Base-by-base conservation (phyloP, 2,329 filamentous ascomycete genomes). In the Microcera coccophila region DNA sequence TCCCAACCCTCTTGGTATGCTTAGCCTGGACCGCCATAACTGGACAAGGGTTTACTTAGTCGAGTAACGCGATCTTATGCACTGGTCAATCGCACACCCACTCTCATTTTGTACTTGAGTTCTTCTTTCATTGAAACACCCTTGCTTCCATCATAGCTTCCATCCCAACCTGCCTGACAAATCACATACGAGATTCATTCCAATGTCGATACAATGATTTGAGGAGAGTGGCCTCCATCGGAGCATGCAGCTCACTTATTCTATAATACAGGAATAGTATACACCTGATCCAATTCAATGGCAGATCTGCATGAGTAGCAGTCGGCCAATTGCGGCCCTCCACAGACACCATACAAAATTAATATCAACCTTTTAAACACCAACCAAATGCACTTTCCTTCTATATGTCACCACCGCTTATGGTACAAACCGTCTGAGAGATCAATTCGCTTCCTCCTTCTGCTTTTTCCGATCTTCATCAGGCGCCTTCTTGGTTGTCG, bases 331-430 rank as follows among this genome's bases (percentile, higher is more conserved):
- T 42, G 39, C 45, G 38, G 46, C 41, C 50, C 41, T 52, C 53
- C 49, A 53, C 49, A 49, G 57, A 64, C 62, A 54, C 60, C 59
- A 52, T 51, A 54, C n/a, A 47, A 57, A 57, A 56, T 41, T 45
- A 57, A 61, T 57, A 50, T 57, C 53, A 63, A 55, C 58, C 57
- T 57, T 65, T 62, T 62, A 28, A 67, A 66, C 65, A 66, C 64
- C 63, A 52, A 50, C 57, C 45, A 60, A n/a, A 68, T 67, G 62
- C 65, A 55, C 47, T 51, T 53, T 45, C 44, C 49, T 49, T 56
- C 53, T 45, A 50, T 54, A 44, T 50, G 41, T 43, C 49, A 34
- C 37, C 26, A 41, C 39, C 28, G 39, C 35, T 40, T 55, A 55
- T 58, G 46, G 42, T 58, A 55, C 53, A 58, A 32, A 33, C 41